Percentiles rank a stretch among this genome's conserved stretches.
These are phyloP conservation scores for Hirsutella minnesotensis DNA, from an alignment of 2,329 filamentous ascomycete genomes.

Conservation along the genomic window DNA sequence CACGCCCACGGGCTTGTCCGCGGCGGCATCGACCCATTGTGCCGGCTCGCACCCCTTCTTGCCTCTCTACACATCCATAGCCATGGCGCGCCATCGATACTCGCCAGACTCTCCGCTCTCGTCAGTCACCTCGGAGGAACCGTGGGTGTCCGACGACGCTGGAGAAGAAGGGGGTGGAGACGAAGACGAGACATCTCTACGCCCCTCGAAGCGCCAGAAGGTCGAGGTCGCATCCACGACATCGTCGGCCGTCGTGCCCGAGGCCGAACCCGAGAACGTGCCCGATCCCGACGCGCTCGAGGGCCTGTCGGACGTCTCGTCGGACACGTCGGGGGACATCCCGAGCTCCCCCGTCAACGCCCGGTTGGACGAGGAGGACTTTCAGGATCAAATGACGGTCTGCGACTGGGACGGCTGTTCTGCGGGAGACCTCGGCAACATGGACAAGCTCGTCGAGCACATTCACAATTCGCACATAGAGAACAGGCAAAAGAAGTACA, in stretches of 20 bases:
- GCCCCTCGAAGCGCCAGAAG: conserved; percentile 36
- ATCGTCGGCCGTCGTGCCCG: conserved; percentile 30
- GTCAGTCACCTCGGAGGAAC: conserved; percentile 32
- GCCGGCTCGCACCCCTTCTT: too few relatives aligned
- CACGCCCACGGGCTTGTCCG: too few relatives aligned
- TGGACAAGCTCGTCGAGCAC: conserved; percentile 72
- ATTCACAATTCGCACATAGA: conserved; percentile 92
- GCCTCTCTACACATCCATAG: not conserved
- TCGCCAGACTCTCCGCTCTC: conserved; percentile 35
- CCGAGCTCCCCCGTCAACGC: conserved; percentile 59
- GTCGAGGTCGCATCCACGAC: conserved; percentile 31
- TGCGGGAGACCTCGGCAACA: conserved; percentile 60
- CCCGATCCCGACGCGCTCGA: conserved; percentile 41
- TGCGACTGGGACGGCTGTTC: conserved; percentile 71
- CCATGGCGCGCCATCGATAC: conserved; percentile 9
- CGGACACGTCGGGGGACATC: conserved; percentile 79
- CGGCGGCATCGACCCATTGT: too few relatives aligned
- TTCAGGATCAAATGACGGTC: conserved; percentile 64
- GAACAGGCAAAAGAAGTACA: conserved; percentile 87
- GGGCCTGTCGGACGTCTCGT: conserved; percentile 63
- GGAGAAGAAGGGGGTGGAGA: conserved; percentile 33
- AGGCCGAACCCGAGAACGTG: conserved; percentile 31
- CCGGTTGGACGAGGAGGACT: conserved; percentile 61
- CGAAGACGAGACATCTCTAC: conserved; percentile 25
- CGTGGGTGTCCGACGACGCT: too few relatives aligned